Percentiles rank a stretch among this genome's conserved stretches.
These are phyloP conservation scores for Penicillium daleae DNA, from an alignment of 495 filamentous ascomycete species.

Conservation along the genomic window DNA sequence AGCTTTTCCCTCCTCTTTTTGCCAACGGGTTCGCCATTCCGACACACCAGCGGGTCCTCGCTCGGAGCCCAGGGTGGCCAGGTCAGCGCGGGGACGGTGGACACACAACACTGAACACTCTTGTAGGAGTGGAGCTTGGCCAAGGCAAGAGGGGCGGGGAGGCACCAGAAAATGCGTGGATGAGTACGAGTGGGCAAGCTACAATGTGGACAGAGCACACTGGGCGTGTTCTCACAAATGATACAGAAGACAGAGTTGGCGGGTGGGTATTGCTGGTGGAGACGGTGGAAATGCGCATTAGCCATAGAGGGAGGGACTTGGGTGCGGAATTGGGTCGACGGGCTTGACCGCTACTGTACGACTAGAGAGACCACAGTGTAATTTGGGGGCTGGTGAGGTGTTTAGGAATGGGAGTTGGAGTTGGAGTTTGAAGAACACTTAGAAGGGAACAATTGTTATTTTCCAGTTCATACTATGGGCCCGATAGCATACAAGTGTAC, in stretches of 20 bases:
- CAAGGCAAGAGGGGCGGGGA: too few relatives aligned
- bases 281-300: constrained; percentile 1
- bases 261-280: background rate
- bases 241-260: background rate
- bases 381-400: background rate
- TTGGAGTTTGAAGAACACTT: too few relatives aligned
- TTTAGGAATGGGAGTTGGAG: background rate
- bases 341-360: constrained; percentile 10
- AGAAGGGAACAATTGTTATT: background rate
- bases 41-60: constrained; percentile 3
- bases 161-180: constrained; percentile 12
- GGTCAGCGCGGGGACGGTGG: constrained; percentile 46
- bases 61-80: constrained; percentile 31
- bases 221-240: constrained; percentile 9
- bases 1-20: too few relatives aligned
- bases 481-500: too few relatives aligned
- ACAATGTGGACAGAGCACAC: background rate
- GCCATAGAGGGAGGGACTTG: background rate
- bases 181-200: constrained; percentile 15
- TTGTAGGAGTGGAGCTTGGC: constrained; percentile 13
- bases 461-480: too few relatives aligned
- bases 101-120: too few relatives aligned
- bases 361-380: background rate
- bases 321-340: background rate
- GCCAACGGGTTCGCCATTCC: background rate